Evolutionary conservation across 106 monocot species (phyloP).

Genomic region (Dendrobium catenatum): DNA sequence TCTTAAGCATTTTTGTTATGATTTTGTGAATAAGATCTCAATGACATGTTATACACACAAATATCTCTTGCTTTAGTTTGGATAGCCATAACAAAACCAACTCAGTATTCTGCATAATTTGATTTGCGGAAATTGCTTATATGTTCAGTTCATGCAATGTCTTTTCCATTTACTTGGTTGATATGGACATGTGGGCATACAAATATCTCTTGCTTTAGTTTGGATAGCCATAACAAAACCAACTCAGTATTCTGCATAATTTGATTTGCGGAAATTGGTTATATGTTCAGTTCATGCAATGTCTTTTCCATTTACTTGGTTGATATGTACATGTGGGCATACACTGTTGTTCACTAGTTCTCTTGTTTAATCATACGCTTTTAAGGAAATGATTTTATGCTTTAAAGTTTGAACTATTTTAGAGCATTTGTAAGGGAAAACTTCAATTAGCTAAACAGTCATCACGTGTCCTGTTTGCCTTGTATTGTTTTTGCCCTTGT

Average conservation of each 20-base stretch:
- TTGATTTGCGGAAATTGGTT: neutral
- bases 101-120: neutral
- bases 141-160: neutral
- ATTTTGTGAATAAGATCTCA: too few relatives aligned
- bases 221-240: too few relatives aligned
- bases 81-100: too few relatives aligned
- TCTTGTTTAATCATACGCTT: neutral
- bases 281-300: neutral
- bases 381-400: neutral
- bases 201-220: too few relatives aligned
- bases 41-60: too few relatives aligned
- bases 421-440: neutral
- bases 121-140: neutral
- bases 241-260: neutral
- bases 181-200: neutral
- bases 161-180: neutral
- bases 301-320: neutral
- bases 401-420: neutral
- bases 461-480: neutral
- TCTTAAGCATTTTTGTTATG: too few relatives aligned
- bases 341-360: neutral
- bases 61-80: too few relatives aligned
- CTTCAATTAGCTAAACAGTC: neutral
- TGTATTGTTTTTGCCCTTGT: neutral
- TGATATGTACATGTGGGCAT: neutral